Conservation (phyloP, 2,329 filamentous ascomycete genomes). For the Calonectria pseudoreteaudii region DNA sequence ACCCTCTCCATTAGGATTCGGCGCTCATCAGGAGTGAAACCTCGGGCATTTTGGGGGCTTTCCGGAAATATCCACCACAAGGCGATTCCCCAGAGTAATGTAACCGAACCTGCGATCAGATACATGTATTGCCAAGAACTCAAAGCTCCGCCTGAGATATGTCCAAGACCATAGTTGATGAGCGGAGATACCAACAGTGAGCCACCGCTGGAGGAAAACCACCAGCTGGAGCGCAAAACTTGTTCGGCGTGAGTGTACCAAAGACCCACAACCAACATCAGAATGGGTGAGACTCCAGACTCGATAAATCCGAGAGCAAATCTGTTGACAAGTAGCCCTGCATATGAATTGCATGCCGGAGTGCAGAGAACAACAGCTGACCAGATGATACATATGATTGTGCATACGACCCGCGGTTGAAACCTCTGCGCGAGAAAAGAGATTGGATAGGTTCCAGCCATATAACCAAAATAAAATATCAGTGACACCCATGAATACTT, state of each 20-base stretch:
- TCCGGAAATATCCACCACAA: conserved; percentile 46
- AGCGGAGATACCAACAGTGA: conserved; percentile 48
- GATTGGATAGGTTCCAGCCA: conserved; percentile 46
- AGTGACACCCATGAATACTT: conserved; percentile 46
- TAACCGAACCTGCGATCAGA: conserved; percentile 48
- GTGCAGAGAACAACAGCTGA: conserved; percentile 46
- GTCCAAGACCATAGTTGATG: conserved; percentile 50
- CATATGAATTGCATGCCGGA: conserved; percentile 46
- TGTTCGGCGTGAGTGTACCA: conserved; percentile 55
- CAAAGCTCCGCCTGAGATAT: conserved; percentile 42
- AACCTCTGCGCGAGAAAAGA: conserved; percentile 45
- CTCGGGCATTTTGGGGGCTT: conserved; percentile 43
- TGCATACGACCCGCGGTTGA: conserved; percentile 44
- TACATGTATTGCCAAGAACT: conserved; percentile 51
- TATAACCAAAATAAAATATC: conserved; percentile 49
- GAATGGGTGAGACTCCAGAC: conserved; percentile 46
- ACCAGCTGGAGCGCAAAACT: conserved; percentile 49
- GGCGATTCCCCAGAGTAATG: conserved; percentile 40
- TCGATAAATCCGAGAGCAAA: conserved; percentile 54
- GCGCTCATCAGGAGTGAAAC: conserved; percentile 45
- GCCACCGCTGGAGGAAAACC: conserved; percentile 52
- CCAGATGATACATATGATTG: conserved; percentile 46
- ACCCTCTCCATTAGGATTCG: conserved; percentile 41
- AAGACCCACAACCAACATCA: conserved; percentile 52
- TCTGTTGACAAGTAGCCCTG: conserved; percentile 47